Base-by-base conservation (phyloP, 208 protist species). In the Crithidia fasciculata region DNA sequence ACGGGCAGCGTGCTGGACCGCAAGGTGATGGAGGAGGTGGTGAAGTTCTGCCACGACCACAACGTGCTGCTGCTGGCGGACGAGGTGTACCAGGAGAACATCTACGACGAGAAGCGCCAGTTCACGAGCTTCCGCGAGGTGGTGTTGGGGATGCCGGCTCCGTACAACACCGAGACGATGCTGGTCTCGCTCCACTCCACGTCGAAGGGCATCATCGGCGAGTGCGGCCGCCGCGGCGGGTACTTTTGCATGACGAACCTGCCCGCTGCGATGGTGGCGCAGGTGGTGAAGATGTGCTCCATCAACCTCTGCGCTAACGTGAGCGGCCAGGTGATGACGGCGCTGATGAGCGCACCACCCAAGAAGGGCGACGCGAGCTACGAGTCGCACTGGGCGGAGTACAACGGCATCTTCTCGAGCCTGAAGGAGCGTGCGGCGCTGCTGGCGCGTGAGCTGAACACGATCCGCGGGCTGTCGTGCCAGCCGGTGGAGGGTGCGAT, bases 31-130 rank as follows among this genome's bases (percentile, higher is more conserved):
- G 75, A 91, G 74, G 87, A 92, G 39, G 84, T 98, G 37, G 79
- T 83, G 69, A 70, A 56, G 58, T 96, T 90, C 84, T 91, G 87
- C 72, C 78, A 83, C 70, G 78, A 87, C 47, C 68, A 80, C 54
- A 60, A 69, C n/a, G 37, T 99, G 19, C 77, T 99, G 59, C 60
- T 99, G 18, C 78, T 99, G 37, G 98, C 98, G 36, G 99, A 99
- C 72, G 99, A 99, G 87, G 99, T 99, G 18, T 99, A 99, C 87
- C 99, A 99, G 92, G 95, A 97, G 54, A 99, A 99, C 80, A 91
- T 99, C 45, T 99, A 99, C 82, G 76, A 58, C 41, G 54, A 80
- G 40, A 84, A 79, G 37, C 96, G 96, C 66, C 76, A 96, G 73
- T 91, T 99, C 52, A 57, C 98, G 47, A 99, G 98, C 58, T 94